A percentile compares a stretch with the other conserved stretches of the same genome.
Evolutionary conservation across 1,139 yeast genomes (phyloP).

Genomic region (Scheffersomyces cryptocercus): DNA sequence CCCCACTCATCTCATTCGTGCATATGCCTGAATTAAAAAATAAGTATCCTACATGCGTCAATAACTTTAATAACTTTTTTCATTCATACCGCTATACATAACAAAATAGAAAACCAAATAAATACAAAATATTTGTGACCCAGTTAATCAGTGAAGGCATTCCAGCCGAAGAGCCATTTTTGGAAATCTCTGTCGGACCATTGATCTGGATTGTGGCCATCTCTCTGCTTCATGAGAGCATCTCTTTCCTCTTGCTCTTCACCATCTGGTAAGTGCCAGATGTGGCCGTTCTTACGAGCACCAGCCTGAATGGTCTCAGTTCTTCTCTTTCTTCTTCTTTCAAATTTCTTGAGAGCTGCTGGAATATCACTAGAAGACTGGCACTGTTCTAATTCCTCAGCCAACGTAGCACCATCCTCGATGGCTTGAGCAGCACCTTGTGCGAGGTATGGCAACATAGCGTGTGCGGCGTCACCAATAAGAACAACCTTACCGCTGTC

Average conservation of each 20-base stretch:
- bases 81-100: too few species aligned
- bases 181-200: constrained; percentile 13
- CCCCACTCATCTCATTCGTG: too few species aligned
- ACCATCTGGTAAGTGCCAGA: constrained; percentile 7
- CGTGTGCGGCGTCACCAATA: constrained; percentile 31
- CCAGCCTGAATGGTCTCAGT: background rate
- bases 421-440: constrained; percentile 45
- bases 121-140: too few species aligned
- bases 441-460: constrained; percentile 41
- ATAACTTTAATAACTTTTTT: too few species aligned
- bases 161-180: constrained; percentile 14
- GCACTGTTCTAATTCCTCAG: constrained; percentile 12
- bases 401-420: constrained; percentile 28
- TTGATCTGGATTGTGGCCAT: constrained; percentile 12
- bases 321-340: constrained; percentile 1
- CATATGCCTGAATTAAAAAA: too few species aligned
- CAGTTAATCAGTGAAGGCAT: constrained; percentile 10
- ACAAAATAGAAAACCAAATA: too few species aligned
- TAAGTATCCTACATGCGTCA: too few species aligned
- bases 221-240: background rate
- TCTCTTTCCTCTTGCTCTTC: constrained; percentile 3
- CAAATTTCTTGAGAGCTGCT: background rate
- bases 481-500: constrained; percentile 11
- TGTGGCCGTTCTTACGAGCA: constrained; percentile 1
- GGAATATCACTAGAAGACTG: constrained; percentile 13